Evolutionary conservation across 805 yeast genomes (phyloP).

Genomic region (Spathaspora sp.): DNA sequence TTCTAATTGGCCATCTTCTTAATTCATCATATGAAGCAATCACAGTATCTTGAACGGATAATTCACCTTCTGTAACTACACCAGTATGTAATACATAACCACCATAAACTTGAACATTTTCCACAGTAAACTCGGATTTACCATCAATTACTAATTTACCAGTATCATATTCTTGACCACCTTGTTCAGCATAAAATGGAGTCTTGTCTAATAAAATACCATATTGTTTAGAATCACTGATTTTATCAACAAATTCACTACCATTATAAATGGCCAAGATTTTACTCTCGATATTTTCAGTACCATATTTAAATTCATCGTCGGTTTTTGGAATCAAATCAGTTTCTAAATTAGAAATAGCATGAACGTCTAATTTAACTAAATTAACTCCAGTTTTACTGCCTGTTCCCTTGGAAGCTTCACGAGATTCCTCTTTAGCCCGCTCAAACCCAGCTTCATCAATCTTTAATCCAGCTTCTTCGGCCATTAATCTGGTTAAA

Average conservation of each 20-base stretch:
- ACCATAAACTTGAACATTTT: slow-evolving; percentile 87
- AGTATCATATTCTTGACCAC: slow-evolving; percentile 97
- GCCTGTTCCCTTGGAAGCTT: slow-evolving; percentile 91
- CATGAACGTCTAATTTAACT: slow-evolving; percentile 87
- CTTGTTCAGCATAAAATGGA: slow-evolving; percentile 97
- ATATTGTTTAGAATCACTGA: slow-evolving; percentile 40
- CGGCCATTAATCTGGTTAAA: slow-evolving; percentile 97
- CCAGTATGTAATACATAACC: slow-evolving; percentile 98
- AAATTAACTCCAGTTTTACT: slow-evolving; percentile 51
- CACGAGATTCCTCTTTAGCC: slow-evolving; percentile 84
- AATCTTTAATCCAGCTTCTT: slow-evolving; percentile 89
- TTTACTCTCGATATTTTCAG: slow-evolving; percentile 64
- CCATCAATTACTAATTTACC: slow-evolving; percentile 93
- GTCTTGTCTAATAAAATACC: slow-evolving; percentile 88
- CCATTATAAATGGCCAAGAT: slow-evolving; percentile 73
- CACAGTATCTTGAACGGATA: slow-evolving; percentile 64
- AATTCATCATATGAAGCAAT: slow-evolving; percentile 88
- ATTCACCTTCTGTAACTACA: slow-evolving; percentile 66
- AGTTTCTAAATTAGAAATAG: slow-evolving; percentile 66
- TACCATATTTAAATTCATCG: slow-evolving; percentile 74
- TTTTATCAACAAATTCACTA: slow-evolving; percentile 50
- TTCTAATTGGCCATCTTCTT: slow-evolving; percentile 94
- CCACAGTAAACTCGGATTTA: slow-evolving; percentile 79
- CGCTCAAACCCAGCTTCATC: slow-evolving; percentile 90
- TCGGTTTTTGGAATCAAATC: slow-evolving; percentile 75